A percentile compares a stretch with the other conserved stretches of the same genome.
Evolutionary conservation across 176 grass and related monocot species (phyloP).

Genomic region (Eragrostis nindensis): DNA sequence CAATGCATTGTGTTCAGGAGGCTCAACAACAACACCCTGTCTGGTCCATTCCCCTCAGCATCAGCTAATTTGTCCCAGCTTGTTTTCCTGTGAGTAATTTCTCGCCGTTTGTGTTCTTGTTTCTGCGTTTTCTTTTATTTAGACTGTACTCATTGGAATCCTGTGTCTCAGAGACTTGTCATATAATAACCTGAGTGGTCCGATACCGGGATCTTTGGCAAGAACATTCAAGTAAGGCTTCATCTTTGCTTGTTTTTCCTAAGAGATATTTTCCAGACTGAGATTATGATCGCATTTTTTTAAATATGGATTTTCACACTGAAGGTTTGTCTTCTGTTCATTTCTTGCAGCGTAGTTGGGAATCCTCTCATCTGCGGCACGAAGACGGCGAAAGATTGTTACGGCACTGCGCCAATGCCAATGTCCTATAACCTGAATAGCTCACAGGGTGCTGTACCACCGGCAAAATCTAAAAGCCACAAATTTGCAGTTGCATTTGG

Average conservation of each 20-base stretch:
- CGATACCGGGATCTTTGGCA: conserved; percentile 65
- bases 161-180: conserved; percentile 77
- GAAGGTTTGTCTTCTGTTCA: conserved; percentile 22
- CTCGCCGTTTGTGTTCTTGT: background rate
- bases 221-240: conserved; percentile 84
- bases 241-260: conserved; percentile 10
- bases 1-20: conserved; percentile 58
- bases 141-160: background rate
- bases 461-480: conserved; percentile 55
- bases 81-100: conserved; percentile 81
- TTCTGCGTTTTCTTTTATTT: background rate
- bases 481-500: conserved; percentile 80
- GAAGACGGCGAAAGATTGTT: conserved; percentile 68
- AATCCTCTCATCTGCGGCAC: conserved; percentile 89
- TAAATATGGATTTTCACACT: background rate
- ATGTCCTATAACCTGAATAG: conserved; percentile 66
- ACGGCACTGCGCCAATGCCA: conserved; percentile 68
- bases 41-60: conserved; percentile 74
- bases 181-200: conserved; percentile 86
- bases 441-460: conserved; percentile 49
- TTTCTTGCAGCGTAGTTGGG: conserved; percentile 85
- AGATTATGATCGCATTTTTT: background rate
- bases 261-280: background rate
- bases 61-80: conserved; percentile 65
- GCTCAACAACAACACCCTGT: conserved; percentile 90